A percentile compares a stretch with the other conserved stretches of the same genome.
Conservation (phyloP, 2,329 filamentous ascomycete species). For the Cercospora citrullina region DNA sequence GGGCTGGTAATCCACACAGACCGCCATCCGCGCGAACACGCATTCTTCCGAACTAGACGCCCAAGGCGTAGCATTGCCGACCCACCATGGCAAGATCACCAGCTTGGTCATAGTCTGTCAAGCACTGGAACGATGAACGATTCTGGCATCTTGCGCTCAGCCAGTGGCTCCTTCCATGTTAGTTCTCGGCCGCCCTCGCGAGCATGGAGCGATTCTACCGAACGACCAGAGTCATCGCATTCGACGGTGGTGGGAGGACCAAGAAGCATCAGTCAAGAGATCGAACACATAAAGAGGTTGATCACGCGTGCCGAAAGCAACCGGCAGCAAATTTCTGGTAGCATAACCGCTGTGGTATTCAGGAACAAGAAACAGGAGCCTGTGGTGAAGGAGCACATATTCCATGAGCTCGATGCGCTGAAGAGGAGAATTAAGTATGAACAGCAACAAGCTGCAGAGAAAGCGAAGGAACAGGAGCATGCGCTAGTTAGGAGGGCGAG, state of each 20-base stretch:
- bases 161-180: slow-evolving; percentile 12
- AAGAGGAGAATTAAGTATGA: slow-evolving; percentile 36
- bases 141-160: slow-evolving; percentile 8
- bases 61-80: background rate
- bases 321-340: slow-evolving; percentile 20
- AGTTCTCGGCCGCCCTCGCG: slow-evolving; percentile 17
- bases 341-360: slow-evolving; percentile 34
- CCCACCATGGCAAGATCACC: background rate
- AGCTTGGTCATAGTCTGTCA: background rate
- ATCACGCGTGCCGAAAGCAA: slow-evolving; percentile 27
- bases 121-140: slow-evolving; percentile 13
- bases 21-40: background rate
- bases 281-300: slow-evolving; percentile 35
- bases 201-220: slow-evolving; percentile 23
- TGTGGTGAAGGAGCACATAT: slow-evolving; percentile 26
- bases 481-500: slow-evolving; percentile 15
- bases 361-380: slow-evolving; percentile 24
- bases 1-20: background rate
- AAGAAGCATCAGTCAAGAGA: slow-evolving; percentile 28
- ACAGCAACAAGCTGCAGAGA: slow-evolving; percentile 20
- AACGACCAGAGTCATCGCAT: slow-evolving; percentile 17
- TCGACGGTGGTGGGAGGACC: slow-evolving; percentile 6
- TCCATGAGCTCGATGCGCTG: slow-evolving; percentile 34
- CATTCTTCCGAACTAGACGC: background rate
- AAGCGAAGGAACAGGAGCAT: slow-evolving; percentile 10